phyloP scores from a whole-genome alignment of 352 stramenopile species.

The Phytopythium mirpurense region DNA sequence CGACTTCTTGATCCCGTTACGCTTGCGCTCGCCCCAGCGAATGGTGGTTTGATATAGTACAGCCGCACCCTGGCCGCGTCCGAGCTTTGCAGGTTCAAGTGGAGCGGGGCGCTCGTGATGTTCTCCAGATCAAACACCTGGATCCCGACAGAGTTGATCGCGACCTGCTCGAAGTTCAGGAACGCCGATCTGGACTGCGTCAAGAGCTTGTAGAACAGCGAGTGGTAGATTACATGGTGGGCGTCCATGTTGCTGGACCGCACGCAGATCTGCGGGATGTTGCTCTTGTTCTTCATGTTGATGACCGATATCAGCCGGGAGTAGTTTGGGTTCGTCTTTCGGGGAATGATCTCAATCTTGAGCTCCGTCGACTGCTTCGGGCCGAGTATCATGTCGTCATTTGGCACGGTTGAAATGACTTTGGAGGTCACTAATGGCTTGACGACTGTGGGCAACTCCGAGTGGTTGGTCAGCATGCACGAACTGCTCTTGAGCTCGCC shows the following conservation, averaged over 20 bases:
- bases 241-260: constrained; percentile 90
- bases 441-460: constrained; percentile 80
- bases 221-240: constrained; percentile 90
- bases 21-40: constrained; percentile 14
- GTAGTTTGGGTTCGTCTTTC: constrained; percentile 89
- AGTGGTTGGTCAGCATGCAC: constrained; percentile 88
- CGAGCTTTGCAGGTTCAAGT: constrained; percentile 76
- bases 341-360: constrained; percentile 88
- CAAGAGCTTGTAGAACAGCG: constrained; percentile 86
- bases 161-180: constrained; percentile 84
- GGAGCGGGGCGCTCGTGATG: constrained; percentile 77
- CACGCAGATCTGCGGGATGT: constrained; percentile 82
- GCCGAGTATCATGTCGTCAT: constrained; percentile 82
- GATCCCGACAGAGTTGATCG: constrained; percentile 80
- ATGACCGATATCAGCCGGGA: constrained; percentile 82
- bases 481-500: constrained; percentile 83
- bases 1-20: background rate
- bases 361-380: constrained; percentile 86
- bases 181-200: constrained; percentile 83
- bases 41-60: constrained; percentile 59
- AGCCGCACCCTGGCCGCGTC: constrained; percentile 65
- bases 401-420: constrained; percentile 85
- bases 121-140: constrained; percentile 89
- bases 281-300: constrained; percentile 86
- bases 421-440: constrained; percentile 86